Base-by-base conservation (phyloP, 306 rosid species). In the Cucumis melo region DNA sequence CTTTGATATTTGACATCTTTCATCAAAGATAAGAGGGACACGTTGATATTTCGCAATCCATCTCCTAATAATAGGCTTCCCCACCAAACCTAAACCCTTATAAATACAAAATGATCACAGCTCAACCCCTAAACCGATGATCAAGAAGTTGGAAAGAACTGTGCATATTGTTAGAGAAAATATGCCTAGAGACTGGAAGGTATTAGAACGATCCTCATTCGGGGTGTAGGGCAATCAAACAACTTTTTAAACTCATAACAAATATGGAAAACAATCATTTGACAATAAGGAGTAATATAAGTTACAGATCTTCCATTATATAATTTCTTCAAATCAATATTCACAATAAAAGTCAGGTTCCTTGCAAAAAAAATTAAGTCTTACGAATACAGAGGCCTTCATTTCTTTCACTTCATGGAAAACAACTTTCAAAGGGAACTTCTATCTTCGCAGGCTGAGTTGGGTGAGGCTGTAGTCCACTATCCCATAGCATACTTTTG, bases 401-500 rank as follows among this genome's bases (percentile, higher is more conserved):
- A 65, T 74, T 54, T 41, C 54, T 81, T 81, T 78, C 73, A 82
- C 90, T 82, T 78, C 6, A 79, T 55, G 56, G 76, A 80, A 78
- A 51, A 79, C 60, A 80, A 65, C 80, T 73, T 70, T 66, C 75
- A 80, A 80, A 73, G 78, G 80, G 60, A 74, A 17, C 42, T 66
- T 64, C 73, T 50, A 62, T 79, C 74, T 51, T 67, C 41, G 75
- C 78, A 78, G 24, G 82, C 80, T 29, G 60, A 29, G 24, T 55
- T 41, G 55, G 27, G 29, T 12, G 7, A n/a, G 54, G 36, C 56
- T 51, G 42, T 53, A 34, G 42, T n/a, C 19, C 50, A 54, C 41
- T 34, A 92, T 73, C 96, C 92, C 96, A 89, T 90, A 73, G 96
- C 90, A 63, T 92, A 92, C 87, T 90, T 92, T 80, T 90, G 94